A percentile compares a stretch with the other conserved stretches of the same genome.
These are phyloP conservation scores for Pueraria montana DNA, from an alignment of 306 rosid species.

Conservation along the genomic window DNA sequence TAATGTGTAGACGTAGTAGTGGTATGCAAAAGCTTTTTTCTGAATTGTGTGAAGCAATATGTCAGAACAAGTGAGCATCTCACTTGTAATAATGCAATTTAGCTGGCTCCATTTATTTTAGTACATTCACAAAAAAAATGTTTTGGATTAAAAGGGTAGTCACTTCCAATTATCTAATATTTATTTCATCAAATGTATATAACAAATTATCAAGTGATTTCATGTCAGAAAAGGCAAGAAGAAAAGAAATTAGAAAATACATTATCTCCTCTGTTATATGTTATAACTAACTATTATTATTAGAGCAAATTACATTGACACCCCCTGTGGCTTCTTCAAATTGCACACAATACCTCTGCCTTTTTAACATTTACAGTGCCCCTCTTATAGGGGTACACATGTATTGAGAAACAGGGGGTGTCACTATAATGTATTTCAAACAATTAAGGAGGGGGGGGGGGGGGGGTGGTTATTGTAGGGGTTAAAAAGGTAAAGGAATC, in stretches of 20 bases:
- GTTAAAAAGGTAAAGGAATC: not conserved
- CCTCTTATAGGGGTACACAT: not conserved
- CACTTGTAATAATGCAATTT: constrained; percentile 26
- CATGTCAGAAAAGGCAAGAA: not conserved
- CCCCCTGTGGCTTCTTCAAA: not conserved
- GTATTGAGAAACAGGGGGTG: not conserved
- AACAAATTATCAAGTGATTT: not conserved
- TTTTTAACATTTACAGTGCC: not conserved
- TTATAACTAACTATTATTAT: not conserved
- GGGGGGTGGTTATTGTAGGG: not conserved
- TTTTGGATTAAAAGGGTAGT: constrained; percentile 14
- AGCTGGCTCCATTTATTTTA: not conserved
- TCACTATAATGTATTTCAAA: not conserved
- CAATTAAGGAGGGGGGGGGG: too few species aligned
- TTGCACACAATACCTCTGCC: not conserved
- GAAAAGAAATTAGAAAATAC: constrained; percentile 17
- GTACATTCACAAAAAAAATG: not conserved
- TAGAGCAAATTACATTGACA: not conserved
- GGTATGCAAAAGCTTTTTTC: not conserved
- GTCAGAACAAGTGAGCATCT: constrained; percentile 14
- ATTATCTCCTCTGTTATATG: constrained; percentile 27
- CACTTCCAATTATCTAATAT: constrained; percentile 21
- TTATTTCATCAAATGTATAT: constrained; percentile 5
- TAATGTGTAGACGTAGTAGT: constrained; percentile 1
- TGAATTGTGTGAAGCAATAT: constrained; percentile 27